phyloP scores from a whole-genome alignment of 2,329 filamentous ascomycete species.

The Epichloe gansuensis region DNA sequence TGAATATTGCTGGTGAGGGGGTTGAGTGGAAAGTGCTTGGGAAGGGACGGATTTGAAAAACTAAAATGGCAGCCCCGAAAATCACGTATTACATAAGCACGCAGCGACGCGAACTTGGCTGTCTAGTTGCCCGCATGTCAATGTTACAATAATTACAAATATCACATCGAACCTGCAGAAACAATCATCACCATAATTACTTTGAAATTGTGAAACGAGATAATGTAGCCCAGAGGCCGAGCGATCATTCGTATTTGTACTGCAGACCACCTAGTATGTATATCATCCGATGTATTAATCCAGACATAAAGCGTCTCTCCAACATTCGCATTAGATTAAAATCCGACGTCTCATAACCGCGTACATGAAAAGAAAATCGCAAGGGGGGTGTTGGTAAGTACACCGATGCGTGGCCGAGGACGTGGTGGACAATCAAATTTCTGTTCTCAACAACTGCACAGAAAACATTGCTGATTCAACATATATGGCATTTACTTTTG shows the following conservation, averaged over 20 bases:
- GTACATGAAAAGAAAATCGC: background rate
- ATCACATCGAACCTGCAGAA: no score
- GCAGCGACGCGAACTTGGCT: background rate
- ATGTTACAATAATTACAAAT: background rate
- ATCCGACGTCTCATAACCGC: background rate
- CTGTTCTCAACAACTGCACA: background rate
- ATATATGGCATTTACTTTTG: background rate
- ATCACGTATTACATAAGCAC: background rate
- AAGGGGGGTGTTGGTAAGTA: background rate
- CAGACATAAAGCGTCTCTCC: background rate
- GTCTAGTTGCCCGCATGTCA: background rate
- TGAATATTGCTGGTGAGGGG: no score
- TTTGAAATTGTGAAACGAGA: background rate
- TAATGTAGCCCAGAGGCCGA: background rate
- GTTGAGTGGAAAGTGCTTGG: no score
- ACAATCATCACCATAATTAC: no score
- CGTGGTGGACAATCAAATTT: background rate
- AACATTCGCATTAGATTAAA: background rate
- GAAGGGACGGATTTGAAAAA: no score
- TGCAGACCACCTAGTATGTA: slow-evolving; percentile 1
- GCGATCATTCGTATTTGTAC: slow-evolving; percentile 1
- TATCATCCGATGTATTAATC: slow-evolving; percentile 1
- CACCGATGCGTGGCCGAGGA: background rate
- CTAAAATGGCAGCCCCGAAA: background rate
- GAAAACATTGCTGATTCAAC: background rate